Evolutionary conservation across 306 rosid species (phyloP).

Genomic region (cucumber (Cucumis sativus)): Cucumber_9930_V3 NC_026659.2:21097501-21098000

Average conservation of each 20-base stretch:
- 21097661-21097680: slow-evolving; percentile 85
- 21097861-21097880: slow-evolving; percentile 80
- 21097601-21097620: slow-evolving; percentile 91
- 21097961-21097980: slow-evolving; percentile 78
- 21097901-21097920: slow-evolving; percentile 84
- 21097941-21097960: slow-evolving; percentile 97
- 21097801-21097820: slow-evolving; percentile 96
- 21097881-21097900: slow-evolving; percentile 97
- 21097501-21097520: background rate
- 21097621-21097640: slow-evolving; percentile 88
- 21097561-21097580: slow-evolving; percentile 90
- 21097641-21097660: slow-evolving; percentile 84
- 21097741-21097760: slow-evolving; percentile 88
- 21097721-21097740: slow-evolving; percentile 88
- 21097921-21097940: slow-evolving; percentile 83
- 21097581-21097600: slow-evolving; percentile 96
- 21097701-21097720: slow-evolving; percentile 93
- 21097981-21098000: slow-evolving; percentile 60
- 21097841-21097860: slow-evolving; percentile 96
- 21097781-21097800: slow-evolving; percentile 90
- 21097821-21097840: slow-evolving; percentile 92
- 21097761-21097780: slow-evolving; percentile 87
- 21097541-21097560: slow-evolving; percentile 83
- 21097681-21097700: slow-evolving; percentile 88
- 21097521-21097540: slow-evolving; percentile 52